A percentile compares a stretch with the other conserved stretches of the same genome.
These are phyloP conservation scores for Verticillium klebahnii DNA, from an alignment of 2,329 filamentous ascomycete genomes.

Conservation along the genomic window DNA sequence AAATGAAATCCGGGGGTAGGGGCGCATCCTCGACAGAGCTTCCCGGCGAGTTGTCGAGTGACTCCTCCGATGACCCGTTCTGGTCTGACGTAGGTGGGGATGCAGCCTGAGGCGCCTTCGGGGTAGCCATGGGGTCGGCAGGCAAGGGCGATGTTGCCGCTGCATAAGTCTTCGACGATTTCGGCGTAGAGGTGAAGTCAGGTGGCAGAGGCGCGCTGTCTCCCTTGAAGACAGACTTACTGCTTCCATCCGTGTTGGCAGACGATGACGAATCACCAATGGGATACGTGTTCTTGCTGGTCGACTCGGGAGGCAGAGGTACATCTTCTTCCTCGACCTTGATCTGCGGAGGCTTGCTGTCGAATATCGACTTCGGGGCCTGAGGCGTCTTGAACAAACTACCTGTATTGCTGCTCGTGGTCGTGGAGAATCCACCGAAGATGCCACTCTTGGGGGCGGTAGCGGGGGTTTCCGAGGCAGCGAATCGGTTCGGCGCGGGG, in stretches of 20 bases:
- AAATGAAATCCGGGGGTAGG: slow-evolving; percentile 28
- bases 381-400: slow-evolving; percentile 16
- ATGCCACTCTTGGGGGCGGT: slow-evolving; percentile 20
- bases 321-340: slow-evolving; percentile 29
- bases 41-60: not conserved
- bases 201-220: slow-evolving; percentile 12
- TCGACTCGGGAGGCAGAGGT: slow-evolving; percentile 51
- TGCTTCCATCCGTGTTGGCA: slow-evolving; percentile 21
- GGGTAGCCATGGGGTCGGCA: not conserved
- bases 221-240: slow-evolving; percentile 19
- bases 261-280: slow-evolving; percentile 50
- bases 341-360: slow-evolving; percentile 21
- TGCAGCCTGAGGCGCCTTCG: not conserved
- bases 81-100: not conserved
- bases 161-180: not conserved
- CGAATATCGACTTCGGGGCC: slow-evolving; percentile 18
- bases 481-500: slow-evolving; percentile 44
- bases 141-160: slow-evolving; percentile 1
- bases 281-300: slow-evolving; percentile 46
- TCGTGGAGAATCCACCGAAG: slow-evolving; percentile 26
- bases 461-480: slow-evolving; percentile 29
- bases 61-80: not conserved
- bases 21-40: slow-evolving; percentile 16
- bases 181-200: slow-evolving; percentile 11
- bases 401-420: slow-evolving; percentile 18